Evolutionary conservation across 495 filamentous ascomycete species (phyloP).

Genomic region (Penicillium pancosmium): DNA sequence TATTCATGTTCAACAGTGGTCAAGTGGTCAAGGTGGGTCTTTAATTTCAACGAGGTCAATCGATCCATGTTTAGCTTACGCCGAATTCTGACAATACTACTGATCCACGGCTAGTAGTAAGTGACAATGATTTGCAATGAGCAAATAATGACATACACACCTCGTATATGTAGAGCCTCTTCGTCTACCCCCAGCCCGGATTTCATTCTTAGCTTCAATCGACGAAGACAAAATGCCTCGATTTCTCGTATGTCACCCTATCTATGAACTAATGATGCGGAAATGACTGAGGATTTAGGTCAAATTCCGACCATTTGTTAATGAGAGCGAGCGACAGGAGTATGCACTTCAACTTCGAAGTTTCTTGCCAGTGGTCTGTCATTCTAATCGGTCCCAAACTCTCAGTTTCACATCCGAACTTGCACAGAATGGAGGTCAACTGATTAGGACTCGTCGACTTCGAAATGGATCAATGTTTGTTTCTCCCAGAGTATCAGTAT

Average conservation of each 20-base stretch:
- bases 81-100: no score
- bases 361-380: neutral
- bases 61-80: no score
- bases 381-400: neutral
- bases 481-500: neutral
- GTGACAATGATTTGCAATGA: neutral
- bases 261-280: neutral
- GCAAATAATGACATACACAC: neutral
- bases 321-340: neutral
- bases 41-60: no score
- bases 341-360: neutral
- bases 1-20: no score
- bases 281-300: neutral
- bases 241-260: neutral
- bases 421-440: slow-evolving; percentile 2
- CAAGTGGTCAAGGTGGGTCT: no score
- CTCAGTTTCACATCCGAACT: neutral
- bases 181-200: no score
- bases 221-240: neutral
- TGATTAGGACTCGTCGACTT: slow-evolving; percentile 1
- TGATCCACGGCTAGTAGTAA: no score
- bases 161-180: no score
- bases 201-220: no score
- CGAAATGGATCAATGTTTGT: slow-evolving; percentile 7
- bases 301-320: neutral